Percentiles rank a stretch among this genome's conserved stretches.
Conservation (phyloP, 768 basidiomycete species). For the Ramaria rubella region DNA sequence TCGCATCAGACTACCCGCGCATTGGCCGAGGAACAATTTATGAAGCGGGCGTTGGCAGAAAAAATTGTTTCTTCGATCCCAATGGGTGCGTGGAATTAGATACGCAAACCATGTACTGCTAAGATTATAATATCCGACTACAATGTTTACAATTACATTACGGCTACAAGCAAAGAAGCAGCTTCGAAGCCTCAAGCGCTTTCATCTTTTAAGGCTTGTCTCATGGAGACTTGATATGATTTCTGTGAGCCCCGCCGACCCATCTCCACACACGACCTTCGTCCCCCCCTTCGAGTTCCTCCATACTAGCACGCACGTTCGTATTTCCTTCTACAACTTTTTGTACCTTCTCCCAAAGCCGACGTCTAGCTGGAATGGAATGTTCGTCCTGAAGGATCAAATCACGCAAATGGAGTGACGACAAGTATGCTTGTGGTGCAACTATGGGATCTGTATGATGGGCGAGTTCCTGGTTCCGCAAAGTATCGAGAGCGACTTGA, state of each 20-base stretch:
- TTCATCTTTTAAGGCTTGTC: not conserved
- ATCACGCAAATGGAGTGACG: constrained; percentile 84
- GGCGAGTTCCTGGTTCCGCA: constrained; percentile 76
- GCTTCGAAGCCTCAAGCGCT: not conserved
- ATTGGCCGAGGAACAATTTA: constrained; percentile 93
- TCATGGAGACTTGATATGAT: not conserved
- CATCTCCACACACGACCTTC: constrained; percentile 89
- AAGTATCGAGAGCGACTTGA: constrained; percentile 68
- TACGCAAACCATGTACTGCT: not conserved
- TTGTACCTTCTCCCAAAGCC: constrained; percentile 80
- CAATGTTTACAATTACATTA: constrained; percentile 1
- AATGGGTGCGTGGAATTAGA: constrained; percentile 32
- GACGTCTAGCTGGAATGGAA: constrained; percentile 55
- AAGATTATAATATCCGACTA: not conserved
- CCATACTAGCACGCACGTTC: constrained; percentile 79
- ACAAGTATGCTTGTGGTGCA: constrained; percentile 68
- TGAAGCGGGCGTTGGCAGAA: constrained; percentile 91
- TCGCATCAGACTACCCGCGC: constrained; percentile 63
- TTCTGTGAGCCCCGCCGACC: constrained; percentile 48
- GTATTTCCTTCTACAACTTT: constrained; percentile 83
- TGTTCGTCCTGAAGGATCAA: constrained; percentile 76
- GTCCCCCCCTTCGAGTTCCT: constrained; percentile 80
- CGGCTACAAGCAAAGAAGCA: not conserved
- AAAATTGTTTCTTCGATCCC: constrained; percentile 69
- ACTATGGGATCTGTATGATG: constrained; percentile 78